Evolutionary conservation across 1,139 yeast species (phyloP).

Genomic region (Geotrichum reessii): DNA sequence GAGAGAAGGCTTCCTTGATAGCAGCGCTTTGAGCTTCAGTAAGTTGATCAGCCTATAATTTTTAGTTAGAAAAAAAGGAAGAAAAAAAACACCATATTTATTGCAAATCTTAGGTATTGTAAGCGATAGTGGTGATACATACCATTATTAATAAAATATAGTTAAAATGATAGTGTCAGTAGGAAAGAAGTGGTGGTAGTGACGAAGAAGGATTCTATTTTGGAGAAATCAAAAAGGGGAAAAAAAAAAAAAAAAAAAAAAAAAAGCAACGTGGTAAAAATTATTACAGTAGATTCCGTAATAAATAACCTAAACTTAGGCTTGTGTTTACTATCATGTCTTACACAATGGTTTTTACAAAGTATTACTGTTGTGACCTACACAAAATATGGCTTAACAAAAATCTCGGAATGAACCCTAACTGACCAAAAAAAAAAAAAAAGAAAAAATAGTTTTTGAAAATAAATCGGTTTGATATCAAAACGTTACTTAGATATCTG

Average conservation of each 20-base stretch:
- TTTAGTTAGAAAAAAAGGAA: not conserved
- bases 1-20: conserved; percentile 94
- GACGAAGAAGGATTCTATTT: not conserved
- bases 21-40: conserved; percentile 96
- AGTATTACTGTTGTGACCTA: no score
- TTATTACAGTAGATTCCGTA: not conserved
- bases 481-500: no score
- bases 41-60: conserved; percentile 64
- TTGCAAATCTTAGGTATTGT: no score
- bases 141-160: not conserved
- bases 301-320: no score
- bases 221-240: not conserved
- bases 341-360: no score
- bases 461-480: no score
- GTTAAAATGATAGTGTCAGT: not conserved
- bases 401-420: no score
- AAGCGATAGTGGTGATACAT: not conserved
- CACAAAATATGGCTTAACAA: no score
- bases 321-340: no score
- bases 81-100: no score
- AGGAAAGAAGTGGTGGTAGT: not conserved
- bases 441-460: no score
- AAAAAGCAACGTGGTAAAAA: not conserved
- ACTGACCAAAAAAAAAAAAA: no score
- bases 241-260: not conserved